Evolutionary conservation across 1,139 yeast genomes (phyloP).

Genomic region (Saccharomycopsis hybrid): DNA sequence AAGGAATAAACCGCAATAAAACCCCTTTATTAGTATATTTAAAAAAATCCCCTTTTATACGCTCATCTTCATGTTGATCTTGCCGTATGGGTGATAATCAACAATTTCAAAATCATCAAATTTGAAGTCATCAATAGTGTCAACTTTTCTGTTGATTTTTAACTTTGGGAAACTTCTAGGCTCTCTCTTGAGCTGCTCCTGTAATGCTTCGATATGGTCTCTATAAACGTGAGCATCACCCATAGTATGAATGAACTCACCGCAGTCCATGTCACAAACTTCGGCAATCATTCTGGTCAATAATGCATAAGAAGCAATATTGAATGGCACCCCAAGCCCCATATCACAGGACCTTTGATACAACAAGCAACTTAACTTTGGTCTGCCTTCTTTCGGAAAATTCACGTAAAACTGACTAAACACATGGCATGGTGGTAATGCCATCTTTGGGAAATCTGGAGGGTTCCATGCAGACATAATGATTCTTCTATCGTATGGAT

Average conservation of each 20-base stretch:
- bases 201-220: constrained; percentile 87
- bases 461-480: constrained; percentile 99
- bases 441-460: constrained; percentile 88
- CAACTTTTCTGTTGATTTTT: constrained; percentile 58
- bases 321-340: constrained; percentile 98
- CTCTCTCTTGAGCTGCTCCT: constrained; percentile 64
- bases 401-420: constrained; percentile 91
- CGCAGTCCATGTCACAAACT: constrained; percentile 88
- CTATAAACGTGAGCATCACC: constrained; percentile 95
- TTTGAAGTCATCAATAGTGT: constrained; percentile 76
- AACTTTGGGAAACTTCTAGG: constrained; percentile 82
- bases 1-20: too few relatives aligned
- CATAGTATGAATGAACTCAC: constrained; percentile 89
- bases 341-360: constrained; percentile 98
- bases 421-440: constrained; percentile 97
- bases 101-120: constrained; percentile 79
- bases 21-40: too few relatives aligned
- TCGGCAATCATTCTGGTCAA: constrained; percentile 93
- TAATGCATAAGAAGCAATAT: constrained; percentile 92
- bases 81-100: constrained; percentile 74
- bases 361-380: constrained; percentile 77
- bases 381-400: constrained; percentile 49
- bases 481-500: constrained; percentile 91
- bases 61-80: constrained; percentile 83
- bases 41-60: constrained; percentile 30